These are phyloP conservation scores for Ophiostoma perfectum DNA, from an alignment of 2,329 filamentous ascomycete genomes.

Conservation along the genomic window DNA sequence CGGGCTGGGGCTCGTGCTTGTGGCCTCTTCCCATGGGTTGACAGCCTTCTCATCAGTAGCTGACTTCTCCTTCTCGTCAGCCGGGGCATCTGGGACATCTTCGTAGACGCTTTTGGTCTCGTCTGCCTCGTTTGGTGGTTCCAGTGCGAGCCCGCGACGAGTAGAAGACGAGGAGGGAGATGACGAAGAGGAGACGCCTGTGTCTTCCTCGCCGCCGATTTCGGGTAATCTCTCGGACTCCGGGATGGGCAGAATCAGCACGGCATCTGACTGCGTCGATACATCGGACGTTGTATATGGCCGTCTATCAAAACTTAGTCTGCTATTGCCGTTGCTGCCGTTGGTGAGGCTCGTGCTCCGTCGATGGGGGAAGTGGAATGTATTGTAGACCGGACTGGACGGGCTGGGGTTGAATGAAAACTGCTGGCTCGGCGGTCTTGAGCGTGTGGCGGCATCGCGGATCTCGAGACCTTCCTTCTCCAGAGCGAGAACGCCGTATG, in stretches of 20 bases:
- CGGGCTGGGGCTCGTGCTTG: not conserved
- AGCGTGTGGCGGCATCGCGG: conserved; percentile 35
- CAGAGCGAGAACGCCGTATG: conserved; percentile 36
- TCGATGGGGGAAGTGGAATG: conserved; percentile 34
- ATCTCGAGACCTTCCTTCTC: conserved; percentile 37
- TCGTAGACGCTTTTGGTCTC: conserved; percentile 21
- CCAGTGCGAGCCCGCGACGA: not conserved
- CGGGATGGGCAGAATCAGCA: conserved; percentile 18
- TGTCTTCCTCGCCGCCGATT: not conserved
- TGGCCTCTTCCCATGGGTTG: conserved; percentile 17
- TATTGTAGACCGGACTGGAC: conserved; percentile 32
- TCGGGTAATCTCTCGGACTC: not conserved
- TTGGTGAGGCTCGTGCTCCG: conserved; percentile 12
- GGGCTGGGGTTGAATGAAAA: conserved; percentile 38
- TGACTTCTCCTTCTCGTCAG: not conserved
- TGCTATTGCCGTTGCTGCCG: not conserved
- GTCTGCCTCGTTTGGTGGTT: conserved; percentile 14
- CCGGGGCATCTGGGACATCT: conserved; percentile 9
- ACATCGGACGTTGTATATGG: conserved; percentile 13
- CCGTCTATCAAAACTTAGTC: conserved; percentile 12
- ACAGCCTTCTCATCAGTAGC: not conserved
- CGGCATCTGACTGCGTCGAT: conserved; percentile 21
- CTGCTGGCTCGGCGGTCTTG: conserved; percentile 34
- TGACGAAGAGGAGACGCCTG: not conserved
- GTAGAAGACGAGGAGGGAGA: not conserved